Percentiles rank a stretch among this genome's conserved stretches.
These are phyloP conservation scores for Pythium utonaiense DNA, from an alignment of 352 stramenopile species.

Conservation along the genomic window DNA sequence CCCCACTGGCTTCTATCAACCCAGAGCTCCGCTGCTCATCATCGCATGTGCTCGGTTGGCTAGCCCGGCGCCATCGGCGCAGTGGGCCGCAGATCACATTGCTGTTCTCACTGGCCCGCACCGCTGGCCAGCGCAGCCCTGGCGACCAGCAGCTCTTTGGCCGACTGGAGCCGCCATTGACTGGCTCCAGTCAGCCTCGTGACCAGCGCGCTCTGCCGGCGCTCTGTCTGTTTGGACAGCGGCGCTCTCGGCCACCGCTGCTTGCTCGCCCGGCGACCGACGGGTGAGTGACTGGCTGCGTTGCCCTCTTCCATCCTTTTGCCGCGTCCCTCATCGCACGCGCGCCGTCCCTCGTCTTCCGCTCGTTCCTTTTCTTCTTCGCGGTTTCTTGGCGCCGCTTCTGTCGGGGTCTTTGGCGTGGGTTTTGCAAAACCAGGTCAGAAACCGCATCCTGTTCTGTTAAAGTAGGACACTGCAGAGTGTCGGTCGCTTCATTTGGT, in stretches of 20 bases:
- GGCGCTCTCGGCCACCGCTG: slow-evolving; percentile 1
- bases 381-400: slow-evolving; percentile 9
- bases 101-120: background rate
- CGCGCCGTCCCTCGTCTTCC: slow-evolving; percentile 2
- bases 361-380: slow-evolving; percentile 11
- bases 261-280: too few species aligned
- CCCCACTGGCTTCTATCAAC: background rate
- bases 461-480: slow-evolving; percentile 5
- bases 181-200: background rate
- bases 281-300: background rate
- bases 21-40: background rate
- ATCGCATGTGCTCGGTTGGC: background rate
- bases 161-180: background rate
- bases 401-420: slow-evolving; percentile 7
- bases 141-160: background rate
- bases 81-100: too few species aligned
- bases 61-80: too few species aligned
- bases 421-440: slow-evolving; percentile 6
- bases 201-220: too few species aligned
- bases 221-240: background rate
- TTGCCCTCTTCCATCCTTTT: slow-evolving; percentile 5
- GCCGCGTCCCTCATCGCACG: slow-evolving; percentile 11
- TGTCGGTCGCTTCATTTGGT: slow-evolving; percentile 14
- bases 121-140: background rate
- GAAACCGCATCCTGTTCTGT: background rate